These are phyloP conservation scores for Phaeosphaeriaceae sp. DNA, from an alignment of 2,329 filamentous ascomycete genomes.

Conservation along the genomic window DNA sequence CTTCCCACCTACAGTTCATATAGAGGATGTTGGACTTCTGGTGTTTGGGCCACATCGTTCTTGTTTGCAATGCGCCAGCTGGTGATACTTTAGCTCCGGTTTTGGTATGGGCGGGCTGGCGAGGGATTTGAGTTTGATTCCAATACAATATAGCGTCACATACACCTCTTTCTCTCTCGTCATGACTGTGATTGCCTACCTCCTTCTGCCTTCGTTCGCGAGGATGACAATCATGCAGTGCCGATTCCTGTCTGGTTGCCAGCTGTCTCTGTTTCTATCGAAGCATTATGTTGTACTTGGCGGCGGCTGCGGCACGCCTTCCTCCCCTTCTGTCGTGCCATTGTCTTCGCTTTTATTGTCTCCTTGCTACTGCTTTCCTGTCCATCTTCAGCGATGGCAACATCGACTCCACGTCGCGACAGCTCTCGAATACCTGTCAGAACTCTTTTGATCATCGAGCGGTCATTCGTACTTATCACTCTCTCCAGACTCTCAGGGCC, in stretches of 20 bases:
- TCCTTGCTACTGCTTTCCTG: background rate
- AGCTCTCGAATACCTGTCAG: background rate
- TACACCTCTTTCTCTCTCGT: too few species aligned
- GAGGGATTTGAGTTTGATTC: too few species aligned
- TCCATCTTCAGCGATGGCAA: background rate
- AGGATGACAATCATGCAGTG: background rate
- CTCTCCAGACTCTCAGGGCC: conserved; percentile 12
- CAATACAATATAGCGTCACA: too few species aligned
- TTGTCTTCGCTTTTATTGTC: background rate
- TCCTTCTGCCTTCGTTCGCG: too few species aligned
- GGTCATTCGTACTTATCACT: conserved; percentile 5
- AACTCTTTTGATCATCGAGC: background rate
- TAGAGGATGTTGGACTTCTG: too few species aligned
- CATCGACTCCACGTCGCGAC: background rate
- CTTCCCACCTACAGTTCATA: too few species aligned
- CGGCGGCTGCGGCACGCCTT: background rate
- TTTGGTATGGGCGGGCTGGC: too few species aligned
- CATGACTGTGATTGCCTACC: too few species aligned
- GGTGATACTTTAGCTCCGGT: too few species aligned
- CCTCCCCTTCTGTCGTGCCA: background rate
- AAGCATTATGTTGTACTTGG: background rate
- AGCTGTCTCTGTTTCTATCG: background rate
- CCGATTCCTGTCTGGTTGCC: background rate
- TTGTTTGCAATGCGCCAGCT: too few species aligned
- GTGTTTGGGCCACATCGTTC: too few species aligned